These are phyloP conservation scores for Rhodotorula graminis DNA, from an alignment of 768 basidiomycete species.

Conservation along the genomic window DNA sequence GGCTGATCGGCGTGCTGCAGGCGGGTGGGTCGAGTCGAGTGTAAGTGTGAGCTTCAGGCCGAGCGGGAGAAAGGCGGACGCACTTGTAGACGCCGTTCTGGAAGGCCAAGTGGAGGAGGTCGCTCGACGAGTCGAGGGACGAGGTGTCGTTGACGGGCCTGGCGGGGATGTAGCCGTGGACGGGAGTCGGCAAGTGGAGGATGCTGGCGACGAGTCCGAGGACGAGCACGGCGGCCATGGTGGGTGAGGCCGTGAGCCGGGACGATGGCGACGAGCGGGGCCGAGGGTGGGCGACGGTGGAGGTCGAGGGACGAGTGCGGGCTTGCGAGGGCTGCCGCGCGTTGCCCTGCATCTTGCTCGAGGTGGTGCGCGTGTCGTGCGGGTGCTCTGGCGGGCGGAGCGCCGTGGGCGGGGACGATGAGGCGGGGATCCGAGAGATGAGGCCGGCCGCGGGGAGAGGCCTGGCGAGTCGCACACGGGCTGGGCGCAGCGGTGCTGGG, in stretches of 20 bases:
- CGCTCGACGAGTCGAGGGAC: constrained; percentile 49
- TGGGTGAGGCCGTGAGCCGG: neutral
- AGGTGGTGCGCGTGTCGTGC: too few species aligned
- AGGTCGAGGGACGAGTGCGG: neutral
- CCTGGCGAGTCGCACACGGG: too few species aligned
- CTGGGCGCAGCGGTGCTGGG: too few species aligned
- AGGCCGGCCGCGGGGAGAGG: too few species aligned
- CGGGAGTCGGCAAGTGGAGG: neutral
- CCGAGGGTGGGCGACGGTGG: neutral
- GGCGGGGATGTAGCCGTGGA: constrained; percentile 5
- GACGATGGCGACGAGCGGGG: neutral
- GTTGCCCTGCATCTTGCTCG: too few species aligned
- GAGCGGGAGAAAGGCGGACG: neutral
- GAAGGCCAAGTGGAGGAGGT: constrained; percentile 22
- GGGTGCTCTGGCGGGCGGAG: too few species aligned
- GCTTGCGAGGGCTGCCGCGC: too few species aligned
- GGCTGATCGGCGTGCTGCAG: constrained; percentile 14
- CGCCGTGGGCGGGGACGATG: too few species aligned
- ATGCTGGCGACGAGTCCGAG: neutral
- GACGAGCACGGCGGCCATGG: neutral
- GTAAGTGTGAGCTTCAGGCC: neutral
- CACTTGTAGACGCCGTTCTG: constrained; percentile 28
- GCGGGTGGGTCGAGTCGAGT: neutral
- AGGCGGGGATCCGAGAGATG: too few species aligned
- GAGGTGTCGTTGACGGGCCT: constrained; percentile 63